These are phyloP conservation scores for Gymnopus androsaceus DNA, from an alignment of 1,284 basidiomycete genomes.

Conservation along the genomic window DNA sequence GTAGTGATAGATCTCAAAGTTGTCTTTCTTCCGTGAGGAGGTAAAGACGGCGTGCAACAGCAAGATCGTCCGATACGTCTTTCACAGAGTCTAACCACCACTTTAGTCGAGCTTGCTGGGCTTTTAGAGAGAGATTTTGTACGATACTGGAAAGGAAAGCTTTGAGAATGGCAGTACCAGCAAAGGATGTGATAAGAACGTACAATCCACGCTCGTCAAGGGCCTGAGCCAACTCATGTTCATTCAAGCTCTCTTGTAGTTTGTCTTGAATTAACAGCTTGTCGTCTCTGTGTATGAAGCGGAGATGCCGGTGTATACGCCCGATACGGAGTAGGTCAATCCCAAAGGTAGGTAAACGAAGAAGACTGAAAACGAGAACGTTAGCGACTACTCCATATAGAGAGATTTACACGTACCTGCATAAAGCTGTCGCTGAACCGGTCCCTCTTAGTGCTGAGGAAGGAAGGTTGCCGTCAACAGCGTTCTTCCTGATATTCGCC, in stretches of 20 bases:
- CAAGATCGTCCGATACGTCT: constrained; percentile 30
- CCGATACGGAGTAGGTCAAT: constrained; percentile 50
- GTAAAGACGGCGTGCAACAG: constrained; percentile 43
- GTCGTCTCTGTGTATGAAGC: constrained; percentile 61
- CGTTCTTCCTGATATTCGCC: constrained; percentile 32
- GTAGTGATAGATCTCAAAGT: not conserved
- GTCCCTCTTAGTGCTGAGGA: constrained; percentile 33
- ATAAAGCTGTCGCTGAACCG: constrained; percentile 37
- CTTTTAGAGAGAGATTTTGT: constrained; percentile 42
- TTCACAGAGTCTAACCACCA: constrained; percentile 62
- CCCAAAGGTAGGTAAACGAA: constrained; percentile 62
- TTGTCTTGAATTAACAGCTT: constrained; percentile 53
- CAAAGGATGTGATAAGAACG: constrained; percentile 29
- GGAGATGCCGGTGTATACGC: constrained; percentile 59
- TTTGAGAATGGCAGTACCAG: constrained; percentile 5
- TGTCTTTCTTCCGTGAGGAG: constrained; percentile 33
- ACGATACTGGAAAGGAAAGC: constrained; percentile 1
- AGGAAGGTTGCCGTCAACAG: constrained; percentile 33
- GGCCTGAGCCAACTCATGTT: constrained; percentile 58
- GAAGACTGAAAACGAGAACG: constrained; percentile 39
- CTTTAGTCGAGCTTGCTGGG: constrained; percentile 48
- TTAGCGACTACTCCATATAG: not conserved
- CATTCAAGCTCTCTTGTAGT: constrained; percentile 45
- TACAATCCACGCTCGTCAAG: constrained; percentile 76
- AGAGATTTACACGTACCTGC: constrained; percentile 36